Evolutionary conservation across 805 yeast genomes (phyloP), one percentile per base, ranked within the genome.

Genomic region (Lipomyces starkeyi): DNA sequence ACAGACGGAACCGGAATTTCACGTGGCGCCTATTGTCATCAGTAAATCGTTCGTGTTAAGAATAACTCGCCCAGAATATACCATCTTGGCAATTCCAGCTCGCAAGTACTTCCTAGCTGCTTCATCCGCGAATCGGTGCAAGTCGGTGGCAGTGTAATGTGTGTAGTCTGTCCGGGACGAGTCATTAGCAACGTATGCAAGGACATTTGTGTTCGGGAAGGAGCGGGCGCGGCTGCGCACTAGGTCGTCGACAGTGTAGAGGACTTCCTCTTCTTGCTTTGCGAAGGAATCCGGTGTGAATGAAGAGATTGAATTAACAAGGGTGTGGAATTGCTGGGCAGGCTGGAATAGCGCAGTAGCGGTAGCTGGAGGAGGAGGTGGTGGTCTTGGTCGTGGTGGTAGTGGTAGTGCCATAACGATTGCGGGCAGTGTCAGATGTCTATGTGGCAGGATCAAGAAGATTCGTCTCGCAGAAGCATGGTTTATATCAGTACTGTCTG

Each of bases 211-310:
- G 59, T 66, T 52, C 8, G 63, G 66, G 29, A 58, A 60, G 25
- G 52, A 49, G 56, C 56, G 54, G 6, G 69, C 69, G 8, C 69
- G 63, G 34, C 55, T 59, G 59, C 69, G 69, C n/a, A 66, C 17
- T 4, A 66, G 55, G 53, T 66, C 69, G 58, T 66, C 69, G 29
- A 66, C 63, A 14, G 69, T 66, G 62, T 22, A 53, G 27, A 62
- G 59, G n/a, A 55, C 13, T 22, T 57, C 61, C 27, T 25, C 2
- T 56, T 86, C 88, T 64, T 84, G 83, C 74, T 83, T 90, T 17
- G 86, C 91, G 66, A 96, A 96, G 61, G 93, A 91, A 14, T 90
- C 95, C 7, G 90, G 90, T 79, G 90, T 83, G 37, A 11, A 34
- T 34, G 37, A 9, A 5, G 37, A 3, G 11, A 11, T 5, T 34